phyloP scores from a whole-genome alignment of 805 yeast species.

The Candida tibetensis region DNA sequence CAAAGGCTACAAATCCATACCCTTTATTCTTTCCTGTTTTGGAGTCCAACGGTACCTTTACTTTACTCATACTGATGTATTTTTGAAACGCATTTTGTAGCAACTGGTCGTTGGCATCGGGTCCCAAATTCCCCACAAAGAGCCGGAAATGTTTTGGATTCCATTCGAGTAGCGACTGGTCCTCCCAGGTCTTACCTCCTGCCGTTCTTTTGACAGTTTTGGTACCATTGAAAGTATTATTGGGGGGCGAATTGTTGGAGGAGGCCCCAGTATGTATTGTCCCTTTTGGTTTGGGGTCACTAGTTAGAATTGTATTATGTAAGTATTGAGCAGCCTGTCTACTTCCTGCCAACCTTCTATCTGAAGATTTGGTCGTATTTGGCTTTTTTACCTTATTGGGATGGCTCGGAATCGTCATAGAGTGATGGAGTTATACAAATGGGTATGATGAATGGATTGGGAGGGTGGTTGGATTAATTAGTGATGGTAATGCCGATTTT shows the following conservation, averaged over 20 bases:
- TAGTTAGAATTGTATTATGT: neutral
- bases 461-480: no score
- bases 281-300: constrained; percentile 1
- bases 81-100: constrained; percentile 53
- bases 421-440: no score
- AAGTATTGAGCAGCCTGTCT: constrained; percentile 46
- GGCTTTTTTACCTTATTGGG: constrained; percentile 13
- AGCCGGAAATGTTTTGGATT: constrained; percentile 67
- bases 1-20: constrained; percentile 72
- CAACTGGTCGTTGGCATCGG: constrained; percentile 59
- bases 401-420: neutral
- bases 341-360: constrained; percentile 54
- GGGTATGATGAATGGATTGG: no score
- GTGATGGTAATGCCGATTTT: no score
- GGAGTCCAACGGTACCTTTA: constrained; percentile 55
- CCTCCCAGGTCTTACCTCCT: constrained; percentile 51
- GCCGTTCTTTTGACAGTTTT: constrained; percentile 42
- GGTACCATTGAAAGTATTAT: neutral
- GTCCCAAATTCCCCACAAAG: constrained; percentile 69
- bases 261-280: neutral
- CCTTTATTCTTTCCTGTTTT: constrained; percentile 54
- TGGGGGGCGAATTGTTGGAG: neutral
- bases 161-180: constrained; percentile 53
- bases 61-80: constrained; percentile 55
- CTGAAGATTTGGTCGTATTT: constrained; percentile 46